Evolutionary conservation across 805 yeast species (phyloP).

Genomic region (Suhomyces sp.): DNA sequence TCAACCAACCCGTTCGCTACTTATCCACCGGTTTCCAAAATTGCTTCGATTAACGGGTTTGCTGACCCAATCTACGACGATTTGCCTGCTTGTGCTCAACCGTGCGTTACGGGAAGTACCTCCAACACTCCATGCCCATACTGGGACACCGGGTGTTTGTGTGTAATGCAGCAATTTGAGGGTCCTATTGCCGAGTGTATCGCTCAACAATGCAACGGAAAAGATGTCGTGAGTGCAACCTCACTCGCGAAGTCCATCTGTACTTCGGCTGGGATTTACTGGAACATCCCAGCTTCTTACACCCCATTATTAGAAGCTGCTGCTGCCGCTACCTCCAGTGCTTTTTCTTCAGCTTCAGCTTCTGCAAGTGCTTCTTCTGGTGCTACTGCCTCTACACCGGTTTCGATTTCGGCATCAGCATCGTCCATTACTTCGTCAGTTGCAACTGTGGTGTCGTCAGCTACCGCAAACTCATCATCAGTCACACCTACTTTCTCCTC

Average conservation of each 20-base stretch:
- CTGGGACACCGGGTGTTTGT: conserved; percentile 47
- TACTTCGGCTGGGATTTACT: conserved; percentile 34
- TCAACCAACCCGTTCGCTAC: conserved; percentile 38
- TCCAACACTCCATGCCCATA: conserved; percentile 42
- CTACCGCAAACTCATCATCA: conserved; percentile 1
- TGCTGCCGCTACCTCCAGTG: conserved; percentile 16
- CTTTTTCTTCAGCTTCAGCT: background rate
- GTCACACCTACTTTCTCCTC: conserved; percentile 8
- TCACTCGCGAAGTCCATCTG: conserved; percentile 32
- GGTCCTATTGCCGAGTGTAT: conserved; percentile 39
- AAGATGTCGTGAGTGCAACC: conserved; percentile 31
- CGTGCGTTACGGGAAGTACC: conserved; percentile 30
- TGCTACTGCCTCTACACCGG: background rate
- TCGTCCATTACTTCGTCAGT: conserved; percentile 13
- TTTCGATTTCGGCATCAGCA: conserved; percentile 3
- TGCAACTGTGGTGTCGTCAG: conserved; percentile 6
- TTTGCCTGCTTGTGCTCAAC: conserved; percentile 42
- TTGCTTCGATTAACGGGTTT: conserved; percentile 48
- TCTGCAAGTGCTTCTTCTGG: background rate
- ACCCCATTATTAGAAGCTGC: conserved; percentile 21
- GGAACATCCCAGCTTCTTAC: conserved; percentile 26
- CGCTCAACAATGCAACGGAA: conserved; percentile 32
- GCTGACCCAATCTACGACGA: conserved; percentile 42
- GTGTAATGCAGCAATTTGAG: conserved; percentile 38
- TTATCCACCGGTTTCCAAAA: conserved; percentile 45